Conservation (phyloP, 805 yeast species). For the Yarrowia porcina region DNA sequence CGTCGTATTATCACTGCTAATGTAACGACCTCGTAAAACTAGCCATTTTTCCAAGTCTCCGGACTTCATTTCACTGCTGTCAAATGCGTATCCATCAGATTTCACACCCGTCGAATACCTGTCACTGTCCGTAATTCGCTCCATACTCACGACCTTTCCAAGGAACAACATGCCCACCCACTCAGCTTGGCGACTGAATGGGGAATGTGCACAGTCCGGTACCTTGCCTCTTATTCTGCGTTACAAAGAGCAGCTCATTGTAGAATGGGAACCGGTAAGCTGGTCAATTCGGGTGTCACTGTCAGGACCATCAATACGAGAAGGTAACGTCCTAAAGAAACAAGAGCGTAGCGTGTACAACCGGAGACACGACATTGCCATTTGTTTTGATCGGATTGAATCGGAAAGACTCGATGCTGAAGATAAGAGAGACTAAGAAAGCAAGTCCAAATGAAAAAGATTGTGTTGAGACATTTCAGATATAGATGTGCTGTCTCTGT, state of each 20-base stretch:
- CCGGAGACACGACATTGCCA: background rate
- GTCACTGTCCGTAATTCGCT: background rate
- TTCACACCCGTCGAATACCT: background rate
- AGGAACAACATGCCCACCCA: background rate
- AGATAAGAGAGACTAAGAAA: background rate
- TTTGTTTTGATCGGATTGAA: background rate
- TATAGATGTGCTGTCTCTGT: too few species aligned
- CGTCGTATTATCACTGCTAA: too few species aligned
- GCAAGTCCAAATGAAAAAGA: background rate
- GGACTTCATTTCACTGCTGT: too few species aligned
- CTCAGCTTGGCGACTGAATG: background rate
- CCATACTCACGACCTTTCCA: background rate
- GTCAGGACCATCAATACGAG: background rate
- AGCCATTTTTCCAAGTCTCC: too few species aligned
- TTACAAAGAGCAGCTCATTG: too few species aligned
- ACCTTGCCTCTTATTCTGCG: too few species aligned
- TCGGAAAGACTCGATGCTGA: background rate
- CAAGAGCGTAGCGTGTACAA: background rate
- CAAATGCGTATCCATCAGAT: too few species aligned
- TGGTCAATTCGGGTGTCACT: background rate
- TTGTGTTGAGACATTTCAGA: background rate
- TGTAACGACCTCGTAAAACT: too few species aligned
- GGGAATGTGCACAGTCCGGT: background rate
- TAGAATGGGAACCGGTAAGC: background rate
- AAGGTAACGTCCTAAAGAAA: background rate